phyloP scores from a whole-genome alignment of 441 rosid genomes.

The Erodium moschatum region DNA sequence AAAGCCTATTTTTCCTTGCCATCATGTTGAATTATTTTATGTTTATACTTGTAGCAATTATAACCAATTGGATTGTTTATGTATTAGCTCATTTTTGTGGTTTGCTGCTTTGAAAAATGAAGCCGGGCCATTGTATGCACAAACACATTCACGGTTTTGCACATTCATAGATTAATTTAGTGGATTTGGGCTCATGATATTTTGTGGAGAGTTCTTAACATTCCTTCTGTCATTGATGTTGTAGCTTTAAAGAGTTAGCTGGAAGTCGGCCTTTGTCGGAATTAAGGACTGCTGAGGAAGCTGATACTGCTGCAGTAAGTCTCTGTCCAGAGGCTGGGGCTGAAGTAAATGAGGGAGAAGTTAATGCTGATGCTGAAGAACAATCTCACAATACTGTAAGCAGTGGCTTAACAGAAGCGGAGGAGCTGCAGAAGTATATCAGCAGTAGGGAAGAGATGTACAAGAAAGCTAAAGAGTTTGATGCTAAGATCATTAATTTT shows the following conservation, averaged over 20 bases:
- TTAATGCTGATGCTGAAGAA: conserved; percentile 45
- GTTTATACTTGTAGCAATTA: too few relatives aligned
- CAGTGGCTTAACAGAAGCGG: conserved; percentile 71
- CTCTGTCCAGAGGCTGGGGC: conserved; percentile 34
- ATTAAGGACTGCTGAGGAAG: conserved; percentile 64
- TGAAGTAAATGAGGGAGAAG: conserved; percentile 46
- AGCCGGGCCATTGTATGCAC: too few relatives aligned
- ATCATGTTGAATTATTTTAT: too few relatives aligned
- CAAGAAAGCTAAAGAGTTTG: conserved; percentile 87
- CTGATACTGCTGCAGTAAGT: conserved; percentile 30
- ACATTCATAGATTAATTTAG: neutral
- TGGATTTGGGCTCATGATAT: neutral
- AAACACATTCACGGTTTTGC: neutral
- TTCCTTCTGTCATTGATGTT: conserved; percentile 23
- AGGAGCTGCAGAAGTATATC: conserved; percentile 92
- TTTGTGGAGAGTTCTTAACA: conserved; percentile 14
- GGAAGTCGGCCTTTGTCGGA: conserved; percentile 70
- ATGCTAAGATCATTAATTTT: conserved; percentile 77
- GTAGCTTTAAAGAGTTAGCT: conserved; percentile 80
- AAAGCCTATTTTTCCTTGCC: too few relatives aligned
- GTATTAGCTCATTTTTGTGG: too few relatives aligned
- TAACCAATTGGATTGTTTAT: too few relatives aligned
- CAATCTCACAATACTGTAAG: conserved; percentile 47
- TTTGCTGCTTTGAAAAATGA: too few relatives aligned
- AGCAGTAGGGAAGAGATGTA: conserved; percentile 80